These are phyloP conservation scores for Talaromyces ruber DNA, from an alignment of 495 filamentous ascomycete species.

Conservation along the genomic window DNA sequence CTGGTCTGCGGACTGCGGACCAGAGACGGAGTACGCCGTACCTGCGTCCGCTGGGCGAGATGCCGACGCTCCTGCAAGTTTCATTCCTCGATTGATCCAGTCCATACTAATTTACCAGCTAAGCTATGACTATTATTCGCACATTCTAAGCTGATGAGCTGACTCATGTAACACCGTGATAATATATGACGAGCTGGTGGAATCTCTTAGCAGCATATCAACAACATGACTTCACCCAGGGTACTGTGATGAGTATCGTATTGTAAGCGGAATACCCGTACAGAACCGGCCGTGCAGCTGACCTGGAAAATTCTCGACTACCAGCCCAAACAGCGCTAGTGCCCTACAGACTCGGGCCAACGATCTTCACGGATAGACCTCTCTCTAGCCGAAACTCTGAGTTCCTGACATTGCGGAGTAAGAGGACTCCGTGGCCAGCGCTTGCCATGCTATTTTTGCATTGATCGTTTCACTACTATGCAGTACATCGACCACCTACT, in stretches of 20 bases:
- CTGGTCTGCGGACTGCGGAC: not conserved
- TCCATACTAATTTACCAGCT: too few relatives aligned
- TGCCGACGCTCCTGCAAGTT: not conserved
- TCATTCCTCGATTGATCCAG: not conserved
- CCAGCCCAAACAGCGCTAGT: not conserved
- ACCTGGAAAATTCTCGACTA: constrained; percentile 1
- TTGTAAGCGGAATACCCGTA: not conserved
- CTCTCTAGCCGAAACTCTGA: not conserved
- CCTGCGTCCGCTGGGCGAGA: not conserved
- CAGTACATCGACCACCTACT: too few relatives aligned
- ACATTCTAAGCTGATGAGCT: not conserved
- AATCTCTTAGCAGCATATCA: not conserved
- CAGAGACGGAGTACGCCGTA: not conserved
- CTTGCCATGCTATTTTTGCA: not conserved
- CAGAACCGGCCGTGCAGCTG: not conserved
- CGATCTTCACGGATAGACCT: not conserved
- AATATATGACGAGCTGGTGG: not conserved
- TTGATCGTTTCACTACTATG: not conserved
- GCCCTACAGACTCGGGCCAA: not conserved
- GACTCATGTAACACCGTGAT: not conserved
- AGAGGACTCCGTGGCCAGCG: not conserved
- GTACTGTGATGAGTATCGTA: not conserved
- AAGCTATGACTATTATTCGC: not conserved
- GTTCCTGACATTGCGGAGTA: too few relatives aligned
- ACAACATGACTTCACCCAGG: not conserved